phyloP scores from a whole-genome alignment of 768 basidiomycete genomes.

The Fomitopsis serialis region DNA sequence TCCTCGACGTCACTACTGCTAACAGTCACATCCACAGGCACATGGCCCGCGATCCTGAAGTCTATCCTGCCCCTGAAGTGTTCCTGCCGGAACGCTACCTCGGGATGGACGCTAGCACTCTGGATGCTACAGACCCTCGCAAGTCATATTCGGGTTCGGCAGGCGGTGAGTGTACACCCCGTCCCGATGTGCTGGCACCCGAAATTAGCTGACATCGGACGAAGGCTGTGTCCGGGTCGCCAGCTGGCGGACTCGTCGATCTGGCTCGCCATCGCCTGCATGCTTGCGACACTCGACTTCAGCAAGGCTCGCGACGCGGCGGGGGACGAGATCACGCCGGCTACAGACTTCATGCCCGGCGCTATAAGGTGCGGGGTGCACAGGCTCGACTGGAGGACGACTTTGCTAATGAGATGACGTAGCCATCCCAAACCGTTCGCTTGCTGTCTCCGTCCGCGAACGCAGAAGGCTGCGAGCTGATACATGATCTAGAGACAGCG shows the following conservation, averaged over 20 bases:
- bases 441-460: too few species aligned
- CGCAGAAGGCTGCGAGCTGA: too few species aligned
- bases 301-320: slow-evolving; percentile 10
- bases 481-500: too few species aligned
- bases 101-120: slow-evolving; percentile 10
- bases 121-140: not conserved
- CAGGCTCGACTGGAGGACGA: too few species aligned
- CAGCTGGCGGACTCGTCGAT: slow-evolving; percentile 16
- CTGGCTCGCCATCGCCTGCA: slow-evolving; percentile 18
- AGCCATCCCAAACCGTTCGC: too few species aligned
- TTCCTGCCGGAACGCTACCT: slow-evolving; percentile 49
- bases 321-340: slow-evolving; percentile 21
- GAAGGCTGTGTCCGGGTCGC: slow-evolving; percentile 21
- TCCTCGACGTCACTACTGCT: too few species aligned
- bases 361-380: slow-evolving; percentile 20
- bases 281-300: slow-evolving; percentile 16
- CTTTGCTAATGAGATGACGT: too few species aligned
- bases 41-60: slow-evolving; percentile 7
- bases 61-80: slow-evolving; percentile 32
- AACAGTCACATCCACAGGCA: slow-evolving; percentile 25
- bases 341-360: slow-evolving; percentile 27
- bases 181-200: not conserved
- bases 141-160: slow-evolving; percentile 12
- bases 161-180: slow-evolving; percentile 7
- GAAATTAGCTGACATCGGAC: slow-evolving; percentile 15